Evolutionary conservation across 345 rosid genomes (phyloP), one percentile per base, ranked within the genome.

Genomic region (Brassica rapa): DNA sequence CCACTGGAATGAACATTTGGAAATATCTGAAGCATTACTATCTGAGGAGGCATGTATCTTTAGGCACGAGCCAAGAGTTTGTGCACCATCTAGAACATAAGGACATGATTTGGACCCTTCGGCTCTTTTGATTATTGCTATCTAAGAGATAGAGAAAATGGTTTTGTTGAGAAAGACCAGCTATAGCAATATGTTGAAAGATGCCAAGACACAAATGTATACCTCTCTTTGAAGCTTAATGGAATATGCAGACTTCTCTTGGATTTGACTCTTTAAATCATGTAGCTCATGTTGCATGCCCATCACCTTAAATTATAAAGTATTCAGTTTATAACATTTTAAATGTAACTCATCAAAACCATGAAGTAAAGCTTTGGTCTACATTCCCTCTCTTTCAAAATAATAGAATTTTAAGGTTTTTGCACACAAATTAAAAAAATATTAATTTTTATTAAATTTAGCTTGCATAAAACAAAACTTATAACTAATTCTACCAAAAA

Each of bases 171-270:
- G 56, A 19, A 49, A 49, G 19, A 49, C 56, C 5, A 49, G 56
- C 0, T 49, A 49, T 49, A 49, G 0, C 19, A n/a, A 14, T 49
- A 49, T 19, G 33, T 15, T 19, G 6, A 41, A 46, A 69, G 21
- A 77, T 29, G 71, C 19, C 35, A 71, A 65, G 39, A 62, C n/a
- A 32, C 10, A 29, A 56, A 14, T 15, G 32, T 78, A 62, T 55
- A 94, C 98, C 93, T 92, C 92, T 82, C 84, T 89, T 82, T 94
- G 92, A 85, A 94, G 91, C 85, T 88, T 92, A 49, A 86, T 66
- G 0, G 97, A 89, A 77, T 89, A 87, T 70, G 89, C 27, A 57
- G 93, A 85, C 81, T 92, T 94, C 86, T 94, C 97, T 61, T 87
- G 89, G 77, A 94, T 89, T 84, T 94, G 97, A 81, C 82, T 69